phyloP scores from a whole-genome alignment of 257 asterid genomes.

The Solanum megistacrolobum region DNA sequence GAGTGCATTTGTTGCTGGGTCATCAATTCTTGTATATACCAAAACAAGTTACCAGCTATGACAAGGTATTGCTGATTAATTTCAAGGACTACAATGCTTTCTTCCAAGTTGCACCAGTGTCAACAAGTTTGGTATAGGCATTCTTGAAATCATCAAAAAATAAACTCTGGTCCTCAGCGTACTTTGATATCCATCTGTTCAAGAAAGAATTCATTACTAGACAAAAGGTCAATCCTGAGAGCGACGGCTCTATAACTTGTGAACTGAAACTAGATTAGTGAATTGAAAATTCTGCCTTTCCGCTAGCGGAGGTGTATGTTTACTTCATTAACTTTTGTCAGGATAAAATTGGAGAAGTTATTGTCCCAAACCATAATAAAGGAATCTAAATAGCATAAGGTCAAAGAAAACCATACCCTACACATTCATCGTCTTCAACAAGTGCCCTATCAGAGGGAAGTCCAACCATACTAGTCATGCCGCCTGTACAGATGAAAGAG shows the following conservation, averaged over 20 bases:
- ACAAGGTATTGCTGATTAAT: constrained; percentile 6
- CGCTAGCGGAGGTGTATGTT: background rate
- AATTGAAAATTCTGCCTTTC: background rate
- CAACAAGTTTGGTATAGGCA: constrained; percentile 66
- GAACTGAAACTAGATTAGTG: background rate
- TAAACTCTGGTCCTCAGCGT: constrained; percentile 63
- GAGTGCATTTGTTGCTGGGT: background rate
- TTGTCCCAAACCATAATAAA: background rate
- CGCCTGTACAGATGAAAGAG: constrained; percentile 22
- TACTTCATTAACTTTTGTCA: background rate
- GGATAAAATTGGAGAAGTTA: background rate
- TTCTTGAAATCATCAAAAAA: constrained; percentile 76
- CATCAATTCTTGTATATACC: background rate
- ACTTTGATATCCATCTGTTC: constrained; percentile 75
- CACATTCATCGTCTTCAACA: constrained; percentile 71
- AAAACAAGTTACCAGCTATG: background rate
- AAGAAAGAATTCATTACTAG: background rate
- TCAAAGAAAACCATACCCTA: constrained; percentile 23
- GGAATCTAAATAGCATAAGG: background rate
- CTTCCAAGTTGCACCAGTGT: constrained; percentile 74
- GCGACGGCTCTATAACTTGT: background rate
- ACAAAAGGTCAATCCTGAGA: background rate
- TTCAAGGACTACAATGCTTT: constrained; percentile 15
- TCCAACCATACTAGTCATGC: constrained; percentile 84
- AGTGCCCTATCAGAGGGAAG: constrained; percentile 93